Evolutionary conservation across 2,329 filamentous ascomycete genomes (phyloP).

Genomic region (Sclerotinia spermophila): DNA sequence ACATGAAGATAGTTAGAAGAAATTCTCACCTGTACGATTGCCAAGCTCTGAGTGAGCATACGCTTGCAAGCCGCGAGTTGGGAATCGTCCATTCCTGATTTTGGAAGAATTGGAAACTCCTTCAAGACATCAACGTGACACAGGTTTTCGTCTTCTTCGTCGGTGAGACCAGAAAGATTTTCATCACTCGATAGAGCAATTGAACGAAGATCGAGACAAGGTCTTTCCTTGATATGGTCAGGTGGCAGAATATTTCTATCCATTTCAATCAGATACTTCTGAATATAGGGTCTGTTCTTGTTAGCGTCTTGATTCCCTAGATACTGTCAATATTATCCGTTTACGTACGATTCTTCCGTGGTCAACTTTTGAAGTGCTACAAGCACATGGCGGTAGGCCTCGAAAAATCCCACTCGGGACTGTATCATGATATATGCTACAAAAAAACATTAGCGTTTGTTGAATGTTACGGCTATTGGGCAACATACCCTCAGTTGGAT

Average conservation of each 20-base stretch:
- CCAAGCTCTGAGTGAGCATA: slow-evolving; percentile 68
- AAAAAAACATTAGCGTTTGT: neutral
- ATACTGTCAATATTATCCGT: neutral
- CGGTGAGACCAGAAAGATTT: neutral
- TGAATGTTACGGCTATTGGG: neutral
- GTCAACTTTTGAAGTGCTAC: slow-evolving; percentile 59
- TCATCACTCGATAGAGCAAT: slow-evolving; percentile 1
- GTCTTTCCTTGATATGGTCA: neutral
- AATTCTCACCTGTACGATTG: slow-evolving; percentile 61
- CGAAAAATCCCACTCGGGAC: slow-evolving; percentile 68
- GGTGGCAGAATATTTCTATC: slow-evolving; percentile 20
- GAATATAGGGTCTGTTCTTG: slow-evolving; percentile 7
- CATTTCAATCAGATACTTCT: slow-evolving; percentile 15
- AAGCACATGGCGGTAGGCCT: slow-evolving; percentile 70
- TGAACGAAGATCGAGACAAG: slow-evolving; percentile 19
- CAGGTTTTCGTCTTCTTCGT: slow-evolving; percentile 31
- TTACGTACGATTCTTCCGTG: slow-evolving; percentile 27
- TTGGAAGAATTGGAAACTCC: slow-evolving; percentile 48
- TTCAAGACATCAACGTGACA: slow-evolving; percentile 52
- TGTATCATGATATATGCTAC: slow-evolving; percentile 67
- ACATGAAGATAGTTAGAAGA: neutral
- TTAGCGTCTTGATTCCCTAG: neutral
- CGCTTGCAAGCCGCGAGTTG: slow-evolving; percentile 65
- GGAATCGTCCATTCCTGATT: slow-evolving; percentile 60
- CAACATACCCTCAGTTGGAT: slow-evolving; percentile 59